Evolutionary conservation across 176 grass and related monocot species (phyloP), one percentile per base, ranked within the genome.

Genomic region (Aechmea fasciata): DNA sequence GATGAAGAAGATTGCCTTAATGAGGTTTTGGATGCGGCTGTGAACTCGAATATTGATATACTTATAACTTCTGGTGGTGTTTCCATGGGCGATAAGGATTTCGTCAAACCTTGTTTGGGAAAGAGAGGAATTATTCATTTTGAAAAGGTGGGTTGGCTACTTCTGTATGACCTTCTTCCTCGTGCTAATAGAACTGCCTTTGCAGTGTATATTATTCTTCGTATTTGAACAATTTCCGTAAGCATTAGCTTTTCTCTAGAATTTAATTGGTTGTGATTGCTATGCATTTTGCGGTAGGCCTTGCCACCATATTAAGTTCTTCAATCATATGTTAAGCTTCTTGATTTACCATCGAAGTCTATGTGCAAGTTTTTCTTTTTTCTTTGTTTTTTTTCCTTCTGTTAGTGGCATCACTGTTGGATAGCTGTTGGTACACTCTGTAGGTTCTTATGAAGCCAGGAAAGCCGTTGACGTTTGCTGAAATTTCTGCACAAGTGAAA

Each of bases 31-130:
- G 89, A 93, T 79, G 85, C 47, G 9, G 86, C 86, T 82, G 54
- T 90, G 23, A 18, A 10, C 72, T 97, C 86, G 63, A 63, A 80
- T 76, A 82, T 91, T 69, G 86, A 97, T 85, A 76, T 97, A 53
- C 81, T 97, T 33, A 70, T 97, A 70, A 90, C 86, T 67, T 97
- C 94, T 64, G 94, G 94, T 57, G 94, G 94, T 75, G 79, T 97
- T 77, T 97, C 89, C 67, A 97, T 97, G 89, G 94, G 94, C 14
- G 94, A 92, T 68, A 97, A 82, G 61, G 94, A 92, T 79, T 88
- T 97, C 51, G 86, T 97, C 66, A 97, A 92, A 78, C 94, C 94
- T 50, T 97, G 89, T 71, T 79, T 97, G 66, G 71, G 74, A 73
- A 92, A 79, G 63, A 77, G 77, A 78, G 93, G 93, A 49, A 81